Conservation (phyloP, 495 filamentous ascomycete species). For the Pyrenula aspistea region DNA sequence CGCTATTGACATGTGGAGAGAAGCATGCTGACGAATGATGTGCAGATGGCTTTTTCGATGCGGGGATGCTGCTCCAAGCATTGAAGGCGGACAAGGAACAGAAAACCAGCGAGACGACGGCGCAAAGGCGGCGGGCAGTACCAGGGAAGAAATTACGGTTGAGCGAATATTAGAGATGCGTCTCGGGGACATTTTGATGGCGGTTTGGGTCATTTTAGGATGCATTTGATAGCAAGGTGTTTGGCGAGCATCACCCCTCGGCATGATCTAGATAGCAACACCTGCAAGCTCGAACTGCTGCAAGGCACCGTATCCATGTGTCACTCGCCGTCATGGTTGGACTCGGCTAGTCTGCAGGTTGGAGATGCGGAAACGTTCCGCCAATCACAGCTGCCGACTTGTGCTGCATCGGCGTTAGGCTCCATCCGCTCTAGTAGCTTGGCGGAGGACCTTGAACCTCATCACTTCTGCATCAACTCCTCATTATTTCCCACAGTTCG, state of each 20-base stretch:
- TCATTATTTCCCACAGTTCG: too few species aligned
- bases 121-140: constrained; percentile 45
- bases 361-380: background rate
- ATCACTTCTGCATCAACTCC: background rate
- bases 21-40: constrained; percentile 14
- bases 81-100: constrained; percentile 51
- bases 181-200: background rate
- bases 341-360: too few species aligned
- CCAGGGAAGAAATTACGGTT: constrained; percentile 72
- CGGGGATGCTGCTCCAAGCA: constrained; percentile 82
- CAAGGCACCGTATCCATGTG: too few species aligned
- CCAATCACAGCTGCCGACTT: background rate
- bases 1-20: constrained; percentile 1
- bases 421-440: background rate
- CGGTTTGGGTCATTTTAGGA: too few species aligned
- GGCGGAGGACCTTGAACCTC: too few species aligned
- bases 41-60: constrained; percentile 90
- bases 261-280: too few species aligned
- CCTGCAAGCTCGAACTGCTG: too few species aligned
- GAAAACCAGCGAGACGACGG: constrained; percentile 24
- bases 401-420: background rate
- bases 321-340: too few species aligned
- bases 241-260: too few species aligned
- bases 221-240: too few species aligned
- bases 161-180: constrained; percentile 48